Evolutionary conservation across 2,329 filamentous ascomycete species (phyloP).

Genomic region (Diplodia sapinea): DNA sequence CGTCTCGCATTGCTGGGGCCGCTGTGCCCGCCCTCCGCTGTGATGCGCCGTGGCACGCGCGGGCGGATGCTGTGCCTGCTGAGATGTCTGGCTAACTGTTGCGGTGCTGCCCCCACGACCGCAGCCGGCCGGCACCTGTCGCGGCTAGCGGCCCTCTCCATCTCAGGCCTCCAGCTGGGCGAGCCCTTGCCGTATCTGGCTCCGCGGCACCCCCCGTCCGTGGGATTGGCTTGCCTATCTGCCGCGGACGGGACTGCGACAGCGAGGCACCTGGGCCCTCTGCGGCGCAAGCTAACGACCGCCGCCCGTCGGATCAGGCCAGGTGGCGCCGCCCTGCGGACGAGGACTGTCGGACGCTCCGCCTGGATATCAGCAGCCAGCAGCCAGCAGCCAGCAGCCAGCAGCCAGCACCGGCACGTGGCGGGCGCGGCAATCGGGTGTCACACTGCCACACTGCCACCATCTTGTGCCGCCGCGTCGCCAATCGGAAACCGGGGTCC

Average conservation of each 20-base stretch:
- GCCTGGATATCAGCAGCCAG: too few relatives aligned
- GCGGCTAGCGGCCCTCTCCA: neutral
- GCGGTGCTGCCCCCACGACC: neutral
- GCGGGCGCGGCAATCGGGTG: neutral
- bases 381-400: too few relatives aligned
- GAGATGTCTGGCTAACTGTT: too few relatives aligned
- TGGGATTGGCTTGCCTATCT: too few relatives aligned
- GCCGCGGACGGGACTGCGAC: neutral
- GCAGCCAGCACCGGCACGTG: neutral
- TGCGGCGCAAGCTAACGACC: neutral
- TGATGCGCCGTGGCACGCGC: too few relatives aligned
- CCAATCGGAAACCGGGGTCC: neutral
- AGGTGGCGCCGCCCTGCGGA: neutral
- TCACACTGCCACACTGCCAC: neutral
- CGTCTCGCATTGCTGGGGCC: slow-evolving; percentile 11
- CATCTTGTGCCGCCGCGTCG: neutral
- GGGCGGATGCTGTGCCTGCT: too few relatives aligned
- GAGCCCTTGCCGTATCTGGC: neutral
- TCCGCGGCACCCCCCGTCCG: neutral
- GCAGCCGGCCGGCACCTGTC: neutral
- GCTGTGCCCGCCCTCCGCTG: neutral
- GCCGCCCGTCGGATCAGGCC: neutral
- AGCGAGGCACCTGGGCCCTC: neutral
- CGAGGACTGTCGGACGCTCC: too few relatives aligned
- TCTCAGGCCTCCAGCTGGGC: neutral